phyloP scores from a whole-genome alignment of 441 rosid genomes.

The Aleurites moluccanus region DNA sequence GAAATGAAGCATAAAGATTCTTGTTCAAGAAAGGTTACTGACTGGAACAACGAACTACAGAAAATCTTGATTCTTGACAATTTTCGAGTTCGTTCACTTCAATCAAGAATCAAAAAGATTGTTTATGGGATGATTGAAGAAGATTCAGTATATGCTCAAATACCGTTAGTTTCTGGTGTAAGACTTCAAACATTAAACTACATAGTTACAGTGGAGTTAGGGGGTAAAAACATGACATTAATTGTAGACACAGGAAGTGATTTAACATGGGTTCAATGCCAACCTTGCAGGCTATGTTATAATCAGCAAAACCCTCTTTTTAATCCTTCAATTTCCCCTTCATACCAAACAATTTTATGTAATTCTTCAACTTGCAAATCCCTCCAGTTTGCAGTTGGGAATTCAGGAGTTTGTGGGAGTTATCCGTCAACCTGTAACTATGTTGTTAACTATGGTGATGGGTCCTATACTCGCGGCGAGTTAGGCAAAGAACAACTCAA shows the following conservation, averaged over 20 bases:
- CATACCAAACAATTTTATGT: slow-evolving; percentile 55
- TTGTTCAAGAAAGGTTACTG: slow-evolving; percentile 45
- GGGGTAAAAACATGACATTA: slow-evolving; percentile 55
- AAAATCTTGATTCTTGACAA: slow-evolving; percentile 55
- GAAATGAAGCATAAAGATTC: slow-evolving; percentile 73
- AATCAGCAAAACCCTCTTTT: slow-evolving; percentile 72
- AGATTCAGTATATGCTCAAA: slow-evolving; percentile 35
- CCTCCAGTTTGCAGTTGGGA: slow-evolving; percentile 52
- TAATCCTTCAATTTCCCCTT: slow-evolving; percentile 60
- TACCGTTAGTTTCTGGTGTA: slow-evolving; percentile 67
- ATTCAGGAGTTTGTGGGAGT: slow-evolving; percentile 50
- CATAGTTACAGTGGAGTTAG: slow-evolving; percentile 63
- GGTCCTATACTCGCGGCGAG: slow-evolving; percentile 81
- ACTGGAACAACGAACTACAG: slow-evolving; percentile 60
- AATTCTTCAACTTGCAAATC: slow-evolving; percentile 69
- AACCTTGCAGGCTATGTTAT: slow-evolving; percentile 74
- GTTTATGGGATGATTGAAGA: slow-evolving; percentile 24
- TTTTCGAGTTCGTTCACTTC: slow-evolving; percentile 50
- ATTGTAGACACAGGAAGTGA: slow-evolving; percentile 96
- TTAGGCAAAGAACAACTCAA: slow-evolving; percentile 56
- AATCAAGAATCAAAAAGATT: slow-evolving; percentile 44
- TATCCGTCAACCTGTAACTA: slow-evolving; percentile 54
- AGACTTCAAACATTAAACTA: slow-evolving; percentile 73
- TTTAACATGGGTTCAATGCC: slow-evolving; percentile 95
- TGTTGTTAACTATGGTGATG: slow-evolving; percentile 78